A percentile compares a stretch with the other conserved stretches of the same genome.
Evolutionary conservation across 2,329 filamentous ascomycete species (phyloP).

Genomic region (Talaromyces sp.): DNA sequence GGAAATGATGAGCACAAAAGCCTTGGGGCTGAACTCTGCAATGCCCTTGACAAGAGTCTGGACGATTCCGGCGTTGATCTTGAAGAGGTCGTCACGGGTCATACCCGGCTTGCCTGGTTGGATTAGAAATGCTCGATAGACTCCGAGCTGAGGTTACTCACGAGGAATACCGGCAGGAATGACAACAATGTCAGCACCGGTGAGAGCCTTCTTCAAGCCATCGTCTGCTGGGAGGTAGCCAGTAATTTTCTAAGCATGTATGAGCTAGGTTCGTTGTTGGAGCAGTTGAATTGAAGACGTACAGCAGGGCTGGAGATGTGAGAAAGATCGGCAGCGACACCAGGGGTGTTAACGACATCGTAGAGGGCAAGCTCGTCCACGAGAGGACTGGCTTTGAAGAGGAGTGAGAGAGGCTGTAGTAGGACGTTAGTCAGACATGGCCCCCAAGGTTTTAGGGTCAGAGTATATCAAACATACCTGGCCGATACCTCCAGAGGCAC

Average conservation of each 20-base stretch:
- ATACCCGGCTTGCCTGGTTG: constrained; percentile 90
- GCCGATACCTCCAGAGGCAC: constrained; percentile 96
- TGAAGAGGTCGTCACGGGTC: constrained; percentile 99
- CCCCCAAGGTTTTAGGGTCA: neutral
- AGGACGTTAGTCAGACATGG: constrained; percentile 7
- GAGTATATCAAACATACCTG: constrained; percentile 60
- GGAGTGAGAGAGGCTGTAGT: constrained; percentile 82
- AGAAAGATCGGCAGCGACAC: constrained; percentile 91
- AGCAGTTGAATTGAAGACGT: constrained; percentile 42
- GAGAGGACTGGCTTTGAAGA: constrained; percentile 85
- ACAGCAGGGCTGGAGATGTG: constrained; percentile 91
- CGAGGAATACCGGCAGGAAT: constrained; percentile 98
- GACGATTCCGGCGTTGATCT: constrained; percentile 98
- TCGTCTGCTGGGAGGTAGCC: constrained; percentile 84
- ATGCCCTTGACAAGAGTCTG: constrained; percentile 86
- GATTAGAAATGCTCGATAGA: constrained; percentile 22
- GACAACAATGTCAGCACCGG: constrained; percentile 90
- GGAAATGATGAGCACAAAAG: constrained; percentile 93
- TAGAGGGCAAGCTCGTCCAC: constrained; percentile 93
- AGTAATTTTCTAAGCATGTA: constrained; percentile 66
- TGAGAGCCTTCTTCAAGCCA: constrained; percentile 82
- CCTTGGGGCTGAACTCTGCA: constrained; percentile 85
- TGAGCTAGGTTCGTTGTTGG: constrained; percentile 26
- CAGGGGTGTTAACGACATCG: constrained; percentile 98
- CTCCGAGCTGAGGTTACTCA: constrained; percentile 49